phyloP scores from a whole-genome alignment of 2,329 filamentous ascomycete genomes.

The Daldinia eschscholtzii region DNA sequence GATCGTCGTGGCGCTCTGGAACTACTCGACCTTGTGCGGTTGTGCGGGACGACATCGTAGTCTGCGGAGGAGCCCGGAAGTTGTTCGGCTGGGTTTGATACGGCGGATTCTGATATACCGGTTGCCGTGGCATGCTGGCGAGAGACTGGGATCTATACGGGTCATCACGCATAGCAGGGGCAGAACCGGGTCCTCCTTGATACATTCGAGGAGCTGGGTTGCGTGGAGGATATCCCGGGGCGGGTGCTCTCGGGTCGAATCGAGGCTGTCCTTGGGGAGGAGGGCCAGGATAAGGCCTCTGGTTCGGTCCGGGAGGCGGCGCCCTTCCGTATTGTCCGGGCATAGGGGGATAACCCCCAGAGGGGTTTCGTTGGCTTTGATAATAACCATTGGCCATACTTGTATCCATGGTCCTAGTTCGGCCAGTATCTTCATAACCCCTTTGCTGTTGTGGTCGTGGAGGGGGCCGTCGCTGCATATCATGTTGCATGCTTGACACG shows the following conservation, averaged over 20 bases:
- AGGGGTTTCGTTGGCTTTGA: constrained; percentile 65
- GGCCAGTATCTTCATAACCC: constrained; percentile 56
- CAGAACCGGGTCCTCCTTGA: constrained; percentile 67
- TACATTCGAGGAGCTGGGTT: constrained; percentile 70
- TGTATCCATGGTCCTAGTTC: constrained; percentile 60
- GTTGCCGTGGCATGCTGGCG: constrained; percentile 79
- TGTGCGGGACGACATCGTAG: constrained; percentile 75
- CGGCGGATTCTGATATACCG: constrained; percentile 75
- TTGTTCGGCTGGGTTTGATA: constrained; percentile 77
- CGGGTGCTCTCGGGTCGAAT: constrained; percentile 70
- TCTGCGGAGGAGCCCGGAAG: constrained; percentile 83
- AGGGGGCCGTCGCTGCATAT: constrained; percentile 74
- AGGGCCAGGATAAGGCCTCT: constrained; percentile 78
- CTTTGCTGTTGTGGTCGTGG: constrained; percentile 58
- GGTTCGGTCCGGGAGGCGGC: constrained; percentile 63
- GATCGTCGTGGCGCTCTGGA: constrained; percentile 90
- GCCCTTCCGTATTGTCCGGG: constrained; percentile 58
- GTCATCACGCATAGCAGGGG: constrained; percentile 84
- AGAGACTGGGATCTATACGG: constrained; percentile 94
- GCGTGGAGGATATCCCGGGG: constrained; percentile 60
- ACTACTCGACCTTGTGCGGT: constrained; percentile 93
- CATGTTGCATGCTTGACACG: constrained; percentile 53
- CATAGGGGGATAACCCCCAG: constrained; percentile 60
- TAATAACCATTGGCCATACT: constrained; percentile 66
- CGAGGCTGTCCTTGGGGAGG: constrained; percentile 61